Evolutionary conservation across 148 eudicot genomes (phyloP).

Genomic region (Chenopodium suecicum): DNA sequence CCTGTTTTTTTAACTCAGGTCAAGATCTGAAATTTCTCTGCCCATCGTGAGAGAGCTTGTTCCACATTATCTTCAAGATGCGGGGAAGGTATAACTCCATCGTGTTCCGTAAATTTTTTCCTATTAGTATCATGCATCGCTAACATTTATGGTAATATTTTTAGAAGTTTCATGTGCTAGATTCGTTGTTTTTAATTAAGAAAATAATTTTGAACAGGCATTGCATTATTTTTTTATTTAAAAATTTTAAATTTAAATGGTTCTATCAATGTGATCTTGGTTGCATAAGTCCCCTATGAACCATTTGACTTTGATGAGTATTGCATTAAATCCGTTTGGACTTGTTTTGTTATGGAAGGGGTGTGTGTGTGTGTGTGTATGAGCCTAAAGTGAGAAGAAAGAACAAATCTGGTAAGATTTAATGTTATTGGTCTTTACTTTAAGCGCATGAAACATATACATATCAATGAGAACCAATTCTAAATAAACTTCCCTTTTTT

Average conservation of each 20-base stretch:
- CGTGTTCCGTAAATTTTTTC: neutral
- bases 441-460: too few relatives aligned
- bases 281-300: neutral
- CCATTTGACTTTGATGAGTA: too few relatives aligned
- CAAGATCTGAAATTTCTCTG: slow-evolving; percentile 78
- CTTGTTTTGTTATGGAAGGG: too few relatives aligned
- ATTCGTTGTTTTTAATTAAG: neutral
- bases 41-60: slow-evolving; percentile 92
- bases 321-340: too few relatives aligned
- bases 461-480: too few relatives aligned
- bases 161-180: neutral
- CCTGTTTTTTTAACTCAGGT: slow-evolving; percentile 43
- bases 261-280: neutral
- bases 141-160: neutral
- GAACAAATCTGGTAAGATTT: too few relatives aligned
- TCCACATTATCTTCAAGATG: slow-evolving; percentile 98
- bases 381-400: too few relatives aligned
- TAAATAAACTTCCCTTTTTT: too few relatives aligned
- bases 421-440: too few relatives aligned
- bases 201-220: neutral
- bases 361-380: too few relatives aligned
- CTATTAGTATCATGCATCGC: neutral
- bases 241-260: neutral
- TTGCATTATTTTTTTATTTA: neutral
- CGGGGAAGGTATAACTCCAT: slow-evolving; percentile 61